These are phyloP conservation scores for Mycena capillaripes DNA, from an alignment of 768 basidiomycete species.

Conservation along the genomic window DNA sequence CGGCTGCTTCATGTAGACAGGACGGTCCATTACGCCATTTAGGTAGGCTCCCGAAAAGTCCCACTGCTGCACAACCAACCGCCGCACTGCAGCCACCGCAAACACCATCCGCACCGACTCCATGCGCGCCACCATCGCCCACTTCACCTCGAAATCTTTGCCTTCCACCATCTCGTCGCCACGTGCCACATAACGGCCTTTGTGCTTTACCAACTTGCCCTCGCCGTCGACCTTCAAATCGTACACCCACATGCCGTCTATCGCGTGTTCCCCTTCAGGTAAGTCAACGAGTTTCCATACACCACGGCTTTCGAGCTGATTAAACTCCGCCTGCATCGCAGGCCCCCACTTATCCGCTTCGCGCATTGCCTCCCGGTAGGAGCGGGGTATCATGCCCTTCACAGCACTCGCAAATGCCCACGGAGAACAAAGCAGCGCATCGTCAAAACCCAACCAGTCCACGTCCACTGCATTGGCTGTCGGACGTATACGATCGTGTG, in stretches of 20 bases:
- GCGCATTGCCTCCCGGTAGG: not conserved
- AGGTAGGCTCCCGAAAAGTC: constrained; percentile 8
- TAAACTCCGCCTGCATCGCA: not conserved
- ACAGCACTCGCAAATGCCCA: not conserved
- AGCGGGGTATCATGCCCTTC: not conserved
- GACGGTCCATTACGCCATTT: constrained; percentile 15
- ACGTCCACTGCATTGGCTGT: not conserved
- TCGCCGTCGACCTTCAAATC: not conserved
- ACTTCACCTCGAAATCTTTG: constrained; percentile 8
- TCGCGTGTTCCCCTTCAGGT: not conserved
- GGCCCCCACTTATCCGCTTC: not conserved
- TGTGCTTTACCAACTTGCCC: constrained; percentile 44
- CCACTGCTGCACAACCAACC: constrained; percentile 4
- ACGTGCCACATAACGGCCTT: constrained; percentile 37
- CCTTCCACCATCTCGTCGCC: constrained; percentile 37
- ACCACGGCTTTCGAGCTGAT: not conserved
- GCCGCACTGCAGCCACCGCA: constrained; percentile 8
- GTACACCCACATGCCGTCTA: not conserved
- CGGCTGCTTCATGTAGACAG: constrained; percentile 16
- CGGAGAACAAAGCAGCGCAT: not conserved
- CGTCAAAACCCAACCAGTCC: not conserved
- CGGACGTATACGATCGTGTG: not conserved
- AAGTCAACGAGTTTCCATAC: not conserved
- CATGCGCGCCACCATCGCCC: constrained; percentile 25
- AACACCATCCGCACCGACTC: constrained; percentile 25